Evolutionary conservation across 306 rosid genomes (phyloP), one percentile per base, ranked within the genome.

Genomic region (Sicyos baderoa): DNA sequence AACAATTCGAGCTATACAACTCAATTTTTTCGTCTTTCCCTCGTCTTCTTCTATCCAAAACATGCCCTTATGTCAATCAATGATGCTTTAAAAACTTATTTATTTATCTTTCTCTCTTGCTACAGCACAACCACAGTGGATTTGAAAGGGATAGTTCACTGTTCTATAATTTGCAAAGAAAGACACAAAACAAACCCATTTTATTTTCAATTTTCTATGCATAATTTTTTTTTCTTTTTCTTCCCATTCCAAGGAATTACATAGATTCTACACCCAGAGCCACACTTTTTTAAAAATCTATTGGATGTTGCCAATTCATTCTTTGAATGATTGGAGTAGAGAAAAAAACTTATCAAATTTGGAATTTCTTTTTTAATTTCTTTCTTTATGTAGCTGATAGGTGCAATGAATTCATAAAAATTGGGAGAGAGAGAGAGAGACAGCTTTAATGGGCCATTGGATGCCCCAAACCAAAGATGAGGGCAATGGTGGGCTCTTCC

Each of bases 261-360:
- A 37, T 9, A 37, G 44, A 37, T 37, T 37, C 44, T 9, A 37
- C 2, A 37, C 44, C 44, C 2, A 37, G 0, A 37, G 44, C 44
- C 44, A 37, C 2, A 3, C 44, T 37, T 37, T 37, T 37, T 47
- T 0, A 27, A 51, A 86, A 78, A 89, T 93, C 89, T 77, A 22
- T 72, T 81, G 89, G 91, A 93, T 82, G 89, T 79, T 86, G 97
- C 88, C 96, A 79, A 87, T 82, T 88, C 96, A 81, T 85, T 76
- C 57, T 78, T 76, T 77, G 91, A 77, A 89, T 88, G 98, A 89
- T 86, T 86, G 86, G 77, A 57, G 60, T 12, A 54, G 50, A 2
- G 67, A 54, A 75, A 52, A 77, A 68, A 53, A n/a, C 6, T 48
- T 9, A 45, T 9, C 27, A 37, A 22, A 14, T 7, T 4, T 25